Evolutionary conservation across 2,329 filamentous ascomycete species (phyloP), one percentile per base, ranked within the genome.

Genomic region (Curvularia sp.): DNA sequence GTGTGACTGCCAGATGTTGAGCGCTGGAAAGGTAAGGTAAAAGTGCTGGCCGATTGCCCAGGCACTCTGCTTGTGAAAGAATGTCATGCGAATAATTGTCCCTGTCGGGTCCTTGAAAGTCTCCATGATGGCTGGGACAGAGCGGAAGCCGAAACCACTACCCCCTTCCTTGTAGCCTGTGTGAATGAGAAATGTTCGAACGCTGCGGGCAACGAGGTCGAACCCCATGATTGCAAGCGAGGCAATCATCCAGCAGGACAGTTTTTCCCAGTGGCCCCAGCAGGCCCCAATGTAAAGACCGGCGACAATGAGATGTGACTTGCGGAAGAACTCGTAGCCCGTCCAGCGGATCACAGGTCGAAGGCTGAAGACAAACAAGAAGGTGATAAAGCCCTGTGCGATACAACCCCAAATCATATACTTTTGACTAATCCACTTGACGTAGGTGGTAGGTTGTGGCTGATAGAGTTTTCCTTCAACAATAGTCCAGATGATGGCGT

Each of bases 261-360:
- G 30, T 8, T 55, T 38, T 33, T 55, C 49, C 55, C 55, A 57
- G 13, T 57, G 55, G 22, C 55, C 49, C 55, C 55, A 57, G 26
- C 55, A 57, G 4, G 55, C 55, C 26, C 55, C 55, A 12, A 57
- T 20, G 1, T 57, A 57, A 20, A 57, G 49, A 18, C 49, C 49
- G n/a, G 55, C 49, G 20, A 57, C 49, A 20, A 57, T 20, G 35
- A 57, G 49, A 33, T 57, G 55, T 18, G 55, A 57, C 22, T 57
- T 57, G 35, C 49, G 55, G 35, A 57, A 57, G 42, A 57, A 57
- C 12, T 57, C 55, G 13, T 57, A 57, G 18, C 55, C 55, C 28
- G 55, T 57, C 55, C 55, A 57, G 42, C 55, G 55, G 35, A 57
- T 57, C n/a, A 57, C 49, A 10, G 55, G 49, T 33, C 55, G 50